Evolutionary conservation across 2,329 filamentous ascomycete genomes (phyloP), one percentile per base, ranked within the genome.

Genomic region (Phyllachora maydis): DNA sequence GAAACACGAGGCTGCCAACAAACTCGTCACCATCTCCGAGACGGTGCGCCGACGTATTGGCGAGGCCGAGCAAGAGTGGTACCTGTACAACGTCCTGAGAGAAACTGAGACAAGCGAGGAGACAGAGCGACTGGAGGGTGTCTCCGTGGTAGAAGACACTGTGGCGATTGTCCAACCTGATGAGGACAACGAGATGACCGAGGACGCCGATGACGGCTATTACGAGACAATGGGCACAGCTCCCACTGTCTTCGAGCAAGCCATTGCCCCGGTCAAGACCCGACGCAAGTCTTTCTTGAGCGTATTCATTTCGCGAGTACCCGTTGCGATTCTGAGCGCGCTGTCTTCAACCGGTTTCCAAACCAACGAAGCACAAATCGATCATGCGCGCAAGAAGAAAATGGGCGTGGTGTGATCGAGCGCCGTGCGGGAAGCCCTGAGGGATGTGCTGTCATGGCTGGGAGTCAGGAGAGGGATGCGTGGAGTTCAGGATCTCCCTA

Each of bases 21-120:
- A 81, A 43, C 51, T 78, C 35, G 62, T 78, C 34, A 71, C 63
- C 4, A 59, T 79, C 21, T 56, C 58, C 21, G 74, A 81, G 43
- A 67, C 75, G 18, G 57, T 56, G 26, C 72, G 73, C 41, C 49
- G 59, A 18, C 49, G 65, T 22, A 44, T 74, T 24, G 46, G 37
- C 16, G 50, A 54, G 23, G 43, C 49, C 19, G 52, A 50, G 4
- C 50, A 47, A 28, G 33, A 46, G 22, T 66, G 57, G 54, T 63
- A 47, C 28, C 64, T 65, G 39, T 68, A 65, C 41, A 68, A 68
- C 30, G 49, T 57, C 25, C 43, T 67, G 8, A 63, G 60, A 34
- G 54, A 61, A 29, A 45, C 56, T 11, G 47, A 47, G 14, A 32
- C 42, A 7, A 45, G 39, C 27, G 31, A 41, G 24, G 33, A 18